Base-by-base conservation (phyloP, 1,139 yeast genomes). In the Geotrichum australiense region DNA sequence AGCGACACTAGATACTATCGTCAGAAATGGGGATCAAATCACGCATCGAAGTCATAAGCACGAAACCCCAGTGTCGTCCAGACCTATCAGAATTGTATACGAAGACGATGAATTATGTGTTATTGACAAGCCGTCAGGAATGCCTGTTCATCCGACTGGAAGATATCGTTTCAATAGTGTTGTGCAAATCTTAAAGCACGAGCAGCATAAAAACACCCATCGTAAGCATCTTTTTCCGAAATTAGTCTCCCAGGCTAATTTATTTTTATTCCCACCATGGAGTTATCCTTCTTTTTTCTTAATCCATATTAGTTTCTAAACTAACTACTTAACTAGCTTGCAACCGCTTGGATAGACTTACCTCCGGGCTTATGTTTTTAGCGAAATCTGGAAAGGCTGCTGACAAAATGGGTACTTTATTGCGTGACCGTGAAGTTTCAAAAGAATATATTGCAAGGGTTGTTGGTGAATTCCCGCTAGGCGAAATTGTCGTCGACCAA, bases 141-240 rank as follows among this genome's bases (percentile, higher is more conserved):
- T 91, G 3, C 97, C 99, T 0, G 96, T 82, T 1, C 98, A 91
- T 59, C 98, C 99, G 1, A 83, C 97, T 0, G 99, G 98, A 0
- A 68, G 97, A 46, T 91, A 80, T 63, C 68, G 94, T 47, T 86
- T 76, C 63, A 91, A 91, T 58, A 78, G 96, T 1, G 76, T 89
- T 12, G 85, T 94, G n/a, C 84, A 81, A 59, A 77, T 86, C 15
- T 63, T 89, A 49, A 78, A 82, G 57, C 77, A 75, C 43, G 89
- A 86, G 48, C 58, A 68, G 42, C 80, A 80, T 0, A 67, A 69
- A 35, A 63, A 66, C 2, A 91, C 78, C 0, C 94, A 86, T 57
- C 95, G 62, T 58, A 45, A 43, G 62, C 55, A n/a, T n/a, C n/a
- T n/a, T n/a, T n/a, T n/a, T n/a, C n/a, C n/a, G n/a, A n/a, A n/a